phyloP scores from a whole-genome alignment of 2,329 filamentous ascomycete species.

The Bertia moriformis region DNA sequence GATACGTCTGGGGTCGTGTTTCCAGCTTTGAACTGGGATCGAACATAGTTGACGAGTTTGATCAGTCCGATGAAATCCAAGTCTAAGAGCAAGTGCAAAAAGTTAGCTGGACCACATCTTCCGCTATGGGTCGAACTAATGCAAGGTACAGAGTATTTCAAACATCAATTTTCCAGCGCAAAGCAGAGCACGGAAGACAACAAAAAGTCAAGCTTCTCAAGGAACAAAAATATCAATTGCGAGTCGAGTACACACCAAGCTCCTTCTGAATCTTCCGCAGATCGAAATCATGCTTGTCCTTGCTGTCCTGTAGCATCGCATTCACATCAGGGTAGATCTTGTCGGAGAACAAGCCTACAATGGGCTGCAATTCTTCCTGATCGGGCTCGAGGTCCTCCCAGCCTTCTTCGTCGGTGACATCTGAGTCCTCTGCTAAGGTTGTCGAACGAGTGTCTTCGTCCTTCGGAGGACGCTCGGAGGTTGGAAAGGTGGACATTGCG shows the following conservation, averaged over 20 bases:
- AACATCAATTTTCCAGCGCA: too few relatives aligned
- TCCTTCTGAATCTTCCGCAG: constrained; percentile 15
- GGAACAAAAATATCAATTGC: constrained; percentile 3
- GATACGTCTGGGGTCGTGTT: constrained; percentile 23
- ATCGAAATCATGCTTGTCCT: constrained; percentile 20
- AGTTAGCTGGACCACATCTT: too few relatives aligned
- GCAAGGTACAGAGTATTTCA: too few relatives aligned
- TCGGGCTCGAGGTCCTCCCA: constrained; percentile 26
- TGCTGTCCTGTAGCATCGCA: constrained; percentile 20
- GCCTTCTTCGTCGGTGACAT: constrained; percentile 9
- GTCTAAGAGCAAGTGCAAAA: constrained; percentile 10
- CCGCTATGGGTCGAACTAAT: too few relatives aligned
- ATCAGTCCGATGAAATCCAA: constrained; percentile 26
- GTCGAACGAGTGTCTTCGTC: too few relatives aligned
- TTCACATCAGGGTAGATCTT: constrained; percentile 13
- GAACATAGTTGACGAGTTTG: constrained; percentile 31
- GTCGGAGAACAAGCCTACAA: constrained; percentile 22
- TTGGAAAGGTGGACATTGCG: too few relatives aligned
- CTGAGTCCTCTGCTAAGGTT: neutral
- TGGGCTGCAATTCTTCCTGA: constrained; percentile 17
- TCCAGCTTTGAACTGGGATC: constrained; percentile 14
- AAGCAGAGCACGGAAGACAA: too few relatives aligned
- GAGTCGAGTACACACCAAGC: constrained; percentile 14
- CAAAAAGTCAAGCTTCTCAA: neutral
- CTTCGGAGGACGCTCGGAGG: too few relatives aligned